Conservation (phyloP, 2,329 filamentous ascomycete genomes). For the Colletotrichum tropicicola region DNA sequence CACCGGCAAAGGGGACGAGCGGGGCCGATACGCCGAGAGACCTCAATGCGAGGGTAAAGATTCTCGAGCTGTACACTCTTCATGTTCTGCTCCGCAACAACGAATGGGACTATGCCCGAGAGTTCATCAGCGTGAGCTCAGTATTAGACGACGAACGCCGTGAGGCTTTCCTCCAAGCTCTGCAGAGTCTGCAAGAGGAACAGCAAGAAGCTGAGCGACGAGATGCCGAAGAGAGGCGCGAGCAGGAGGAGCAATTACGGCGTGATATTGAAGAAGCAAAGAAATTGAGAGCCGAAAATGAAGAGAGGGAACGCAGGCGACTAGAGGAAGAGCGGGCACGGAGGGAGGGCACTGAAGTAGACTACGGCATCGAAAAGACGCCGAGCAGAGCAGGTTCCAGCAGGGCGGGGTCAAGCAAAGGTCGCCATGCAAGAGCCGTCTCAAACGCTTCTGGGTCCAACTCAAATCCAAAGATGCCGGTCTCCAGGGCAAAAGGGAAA, state of each 20-base stretch:
- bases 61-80: constrained; percentile 93
- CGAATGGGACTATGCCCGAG: constrained; percentile 94
- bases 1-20: constrained; percentile 58
- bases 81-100: constrained; percentile 94
- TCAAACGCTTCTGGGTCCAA: constrained; percentile 43
- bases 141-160: constrained; percentile 91
- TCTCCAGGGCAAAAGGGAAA: constrained; percentile 41
- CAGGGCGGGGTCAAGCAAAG: constrained; percentile 45
- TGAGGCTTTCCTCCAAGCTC: constrained; percentile 86
- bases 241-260: constrained; percentile 65
- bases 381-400: constrained; percentile 47
- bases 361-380: constrained; percentile 73
- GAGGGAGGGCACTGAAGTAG: constrained; percentile 66
- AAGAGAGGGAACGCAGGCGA: constrained; percentile 61
- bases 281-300: constrained; percentile 65
- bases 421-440: constrained; percentile 40
- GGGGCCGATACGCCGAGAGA: constrained; percentile 87
- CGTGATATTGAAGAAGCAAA: constrained; percentile 66
- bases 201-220: constrained; percentile 75
- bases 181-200: constrained; percentile 86
- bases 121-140: constrained; percentile 88
- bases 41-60: constrained; percentile 85
- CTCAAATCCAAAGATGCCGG: constrained; percentile 35
- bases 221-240: constrained; percentile 67
- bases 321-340: constrained; percentile 62